Evolutionary conservation across 2,329 filamentous ascomycete species (phyloP).

Genomic region (Nothopassalora personata): DNA sequence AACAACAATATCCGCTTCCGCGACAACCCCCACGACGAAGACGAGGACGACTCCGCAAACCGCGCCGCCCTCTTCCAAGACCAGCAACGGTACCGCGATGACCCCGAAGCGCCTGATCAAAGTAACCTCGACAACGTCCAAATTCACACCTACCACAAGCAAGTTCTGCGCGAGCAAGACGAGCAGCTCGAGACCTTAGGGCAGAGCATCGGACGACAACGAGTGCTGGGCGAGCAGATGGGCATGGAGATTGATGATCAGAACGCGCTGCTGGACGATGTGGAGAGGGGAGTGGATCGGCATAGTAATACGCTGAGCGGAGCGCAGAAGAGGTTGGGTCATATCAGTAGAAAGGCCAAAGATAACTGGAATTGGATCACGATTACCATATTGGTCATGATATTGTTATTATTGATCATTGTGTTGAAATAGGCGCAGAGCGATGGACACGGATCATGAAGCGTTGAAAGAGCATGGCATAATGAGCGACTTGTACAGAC

Average conservation of each 20-base stretch:
- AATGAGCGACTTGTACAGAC: neutral
- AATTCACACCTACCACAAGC: conserved; percentile 77
- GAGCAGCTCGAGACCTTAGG: conserved; percentile 84
- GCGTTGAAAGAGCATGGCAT: neutral
- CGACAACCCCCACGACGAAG: conserved; percentile 48
- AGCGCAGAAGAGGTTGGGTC: conserved; percentile 66
- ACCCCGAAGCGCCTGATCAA: conserved; percentile 53
- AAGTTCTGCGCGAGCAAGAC: conserved; percentile 82
- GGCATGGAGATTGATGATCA: conserved; percentile 93
- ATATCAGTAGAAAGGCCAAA: conserved; percentile 66
- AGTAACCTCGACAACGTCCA: conserved; percentile 68
- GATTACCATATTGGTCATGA: conserved; percentile 69
- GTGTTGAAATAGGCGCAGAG: conserved; percentile 62
- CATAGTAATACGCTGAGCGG: conserved; percentile 72
- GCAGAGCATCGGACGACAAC: conserved; percentile 79
- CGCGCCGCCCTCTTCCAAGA: conserved; percentile 53
- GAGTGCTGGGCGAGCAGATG: conserved; percentile 91
- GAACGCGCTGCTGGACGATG: conserved; percentile 80
- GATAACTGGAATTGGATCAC: conserved; percentile 89
- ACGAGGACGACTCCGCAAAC: conserved; percentile 50
- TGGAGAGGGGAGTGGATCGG: conserved; percentile 75
- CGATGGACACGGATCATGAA: neutral
- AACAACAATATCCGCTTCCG: conserved; percentile 67
- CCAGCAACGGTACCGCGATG: conserved; percentile 57
- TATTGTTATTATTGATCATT: conserved; percentile 76